A percentile compares a stretch with the other conserved stretches of the same genome.
These are phyloP conservation scores for Pseudozyma sp. DNA, from an alignment of 1,284 basidiomycete species.

Conservation along the genomic window DNA sequence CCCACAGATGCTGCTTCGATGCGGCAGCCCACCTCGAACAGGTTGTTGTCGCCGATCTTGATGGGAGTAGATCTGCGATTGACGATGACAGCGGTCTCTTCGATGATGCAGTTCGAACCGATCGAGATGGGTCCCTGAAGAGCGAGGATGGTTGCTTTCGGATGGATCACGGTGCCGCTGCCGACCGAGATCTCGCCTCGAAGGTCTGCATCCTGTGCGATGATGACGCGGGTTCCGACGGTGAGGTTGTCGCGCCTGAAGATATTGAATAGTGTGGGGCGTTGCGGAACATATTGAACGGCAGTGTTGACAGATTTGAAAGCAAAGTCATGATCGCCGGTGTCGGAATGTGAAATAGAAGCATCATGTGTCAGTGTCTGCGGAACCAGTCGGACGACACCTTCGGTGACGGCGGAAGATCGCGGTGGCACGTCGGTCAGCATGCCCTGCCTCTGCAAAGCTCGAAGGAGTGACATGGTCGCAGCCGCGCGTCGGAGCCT, in stretches of 20 bases:
- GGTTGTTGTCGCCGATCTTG: slow-evolving; percentile 88
- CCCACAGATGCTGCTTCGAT: slow-evolving; percentile 86
- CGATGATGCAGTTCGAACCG: slow-evolving; percentile 87
- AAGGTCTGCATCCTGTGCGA: slow-evolving; percentile 56
- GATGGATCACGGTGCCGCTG: slow-evolving; percentile 82
- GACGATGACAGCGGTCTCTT: slow-evolving; percentile 87
- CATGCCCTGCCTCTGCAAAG: slow-evolving; percentile 34
- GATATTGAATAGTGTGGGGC: slow-evolving; percentile 10
- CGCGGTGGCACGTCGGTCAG: slow-evolving; percentile 25
- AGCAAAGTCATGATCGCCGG: background rate
- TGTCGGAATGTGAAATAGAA: slow-evolving; percentile 1
- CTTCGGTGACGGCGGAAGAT: slow-evolving; percentile 6
- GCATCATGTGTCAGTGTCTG: slow-evolving; percentile 16
- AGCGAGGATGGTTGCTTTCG: slow-evolving; percentile 89
- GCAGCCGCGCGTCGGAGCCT: background rate
- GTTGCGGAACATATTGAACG: background rate
- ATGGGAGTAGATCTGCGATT: slow-evolving; percentile 78
- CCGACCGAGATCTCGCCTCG: slow-evolving; percentile 59
- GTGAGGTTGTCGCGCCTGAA: slow-evolving; percentile 54
- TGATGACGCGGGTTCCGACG: slow-evolving; percentile 53
- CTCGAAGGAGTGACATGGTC: slow-evolving; percentile 36
- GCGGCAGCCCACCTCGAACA: slow-evolving; percentile 93
- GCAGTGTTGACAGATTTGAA: background rate
- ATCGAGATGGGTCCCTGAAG: slow-evolving; percentile 87
- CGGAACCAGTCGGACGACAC: slow-evolving; percentile 3